Base-by-base conservation (phyloP, 352 stramenopile species). In the Phytophthora sp. region DNA sequence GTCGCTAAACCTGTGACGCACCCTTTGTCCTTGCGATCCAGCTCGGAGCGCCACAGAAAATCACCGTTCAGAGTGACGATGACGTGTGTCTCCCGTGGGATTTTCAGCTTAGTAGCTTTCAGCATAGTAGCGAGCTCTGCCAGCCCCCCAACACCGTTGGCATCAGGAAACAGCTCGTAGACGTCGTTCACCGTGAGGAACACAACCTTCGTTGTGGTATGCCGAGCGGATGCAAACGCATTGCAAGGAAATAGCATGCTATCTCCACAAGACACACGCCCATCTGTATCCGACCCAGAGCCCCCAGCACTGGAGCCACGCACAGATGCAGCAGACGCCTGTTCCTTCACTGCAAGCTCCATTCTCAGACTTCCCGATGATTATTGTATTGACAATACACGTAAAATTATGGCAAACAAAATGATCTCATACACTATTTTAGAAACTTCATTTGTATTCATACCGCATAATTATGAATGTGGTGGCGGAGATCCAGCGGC, bases 401-500 rank as follows among this genome's bases (percentile, higher is more conserved):
- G n/a, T n/a, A n/a, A n/a, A n/a, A n/a, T n/a, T n/a, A n/a, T n/a
- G n/a, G n/a, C n/a, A n/a, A n/a, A n/a, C n/a, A n/a, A n/a, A n/a
- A n/a, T n/a, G n/a, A n/a, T n/a, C n/a, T n/a, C n/a, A n/a, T n/a
- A n/a, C n/a, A n/a, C n/a, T n/a, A n/a, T n/a, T n/a, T n/a, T n/a
- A n/a, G n/a, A n/a, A n/a, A n/a, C n/a, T n/a, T n/a, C n/a, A n/a
- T n/a, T n/a, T 33, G 16, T 33, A 33, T 7, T 21, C 21, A 51
- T 51, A 33, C 7, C 26, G 15, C 4, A 26, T 41, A 13, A 57
- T 6, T 11, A 93, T 92, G 83, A 94, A 94, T 64, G 84, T 91
- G 58, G 73, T 94, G 57, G 81, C 85, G 26, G 84, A 94, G 73
- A 94, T 94, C 69, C 71, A 89, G 69, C 84, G 84, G 36, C 80